A percentile compares a stretch with the other conserved stretches of the same genome.
phyloP scores from a whole-genome alignment of 2,329 filamentous ascomycete genomes.

The Arthroderma sp. region DNA sequence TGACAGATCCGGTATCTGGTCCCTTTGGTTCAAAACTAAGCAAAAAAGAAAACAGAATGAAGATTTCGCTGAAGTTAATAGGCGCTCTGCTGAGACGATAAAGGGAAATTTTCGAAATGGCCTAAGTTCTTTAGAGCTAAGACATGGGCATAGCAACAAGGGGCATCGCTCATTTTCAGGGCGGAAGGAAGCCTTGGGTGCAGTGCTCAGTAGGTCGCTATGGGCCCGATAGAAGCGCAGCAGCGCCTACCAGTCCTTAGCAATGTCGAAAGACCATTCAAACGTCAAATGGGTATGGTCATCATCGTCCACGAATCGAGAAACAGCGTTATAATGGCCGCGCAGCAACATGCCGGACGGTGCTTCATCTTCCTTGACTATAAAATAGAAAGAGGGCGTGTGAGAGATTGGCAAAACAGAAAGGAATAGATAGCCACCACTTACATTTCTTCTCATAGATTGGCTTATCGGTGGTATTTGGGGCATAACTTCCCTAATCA shows the following conservation, averaged over 20 bases:
- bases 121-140: too few species aligned
- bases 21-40: not conserved
- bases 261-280: constrained; percentile 92
- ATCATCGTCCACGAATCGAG: constrained; percentile 91
- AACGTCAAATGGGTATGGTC: constrained; percentile 81
- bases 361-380: constrained; percentile 83
- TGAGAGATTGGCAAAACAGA: not conserved
- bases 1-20: not conserved
- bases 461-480: constrained; percentile 77
- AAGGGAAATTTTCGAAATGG: too few species aligned
- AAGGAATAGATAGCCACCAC: constrained; percentile 22
- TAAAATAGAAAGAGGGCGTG: not conserved
- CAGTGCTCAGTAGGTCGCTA: not conserved
- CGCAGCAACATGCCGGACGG: constrained; percentile 81
- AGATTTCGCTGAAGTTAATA: not conserved
- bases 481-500: constrained; percentile 71
- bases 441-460: constrained; percentile 85
- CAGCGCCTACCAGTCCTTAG: constrained; percentile 65
- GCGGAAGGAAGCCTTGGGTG: not conserved
- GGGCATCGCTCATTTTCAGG: not conserved
- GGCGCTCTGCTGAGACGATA: too few species aligned
- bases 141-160: not conserved
- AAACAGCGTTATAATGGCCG: constrained; percentile 78
- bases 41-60: not conserved
- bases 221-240: not conserved